Evolutionary conservation across 805 yeast species (phyloP).

Genomic region (Wickerhamomyces mucosus): DNA sequence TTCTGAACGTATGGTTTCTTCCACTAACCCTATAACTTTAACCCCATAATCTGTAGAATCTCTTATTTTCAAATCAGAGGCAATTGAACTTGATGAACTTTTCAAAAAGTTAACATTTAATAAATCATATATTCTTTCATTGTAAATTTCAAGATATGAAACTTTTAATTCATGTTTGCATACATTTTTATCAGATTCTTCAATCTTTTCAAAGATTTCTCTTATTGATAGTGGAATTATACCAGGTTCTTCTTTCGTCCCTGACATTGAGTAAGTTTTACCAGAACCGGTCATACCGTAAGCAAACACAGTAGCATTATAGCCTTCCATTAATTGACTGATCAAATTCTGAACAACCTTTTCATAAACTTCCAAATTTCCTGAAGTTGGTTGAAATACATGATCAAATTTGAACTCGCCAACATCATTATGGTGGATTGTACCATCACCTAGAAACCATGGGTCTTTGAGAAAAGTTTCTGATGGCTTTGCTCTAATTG

Average conservation of each 20-base stretch:
- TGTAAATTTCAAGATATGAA: constrained; percentile 85
- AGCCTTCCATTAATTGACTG: constrained; percentile 57
- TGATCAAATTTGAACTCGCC: constrained; percentile 71
- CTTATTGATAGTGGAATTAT: constrained; percentile 70
- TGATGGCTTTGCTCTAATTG: constrained; percentile 69
- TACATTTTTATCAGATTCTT: constrained; percentile 15
- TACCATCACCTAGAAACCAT: constrained; percentile 20
- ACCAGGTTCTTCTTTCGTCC: constrained; percentile 49
- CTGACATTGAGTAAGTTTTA: constrained; percentile 89
- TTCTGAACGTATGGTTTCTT: constrained; percentile 45
- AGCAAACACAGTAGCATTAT: constrained; percentile 83
- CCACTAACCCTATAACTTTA: constrained; percentile 63
- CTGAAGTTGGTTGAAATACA: constrained; percentile 51
- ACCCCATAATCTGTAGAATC: constrained; percentile 72
- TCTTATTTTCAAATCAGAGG: constrained; percentile 56
- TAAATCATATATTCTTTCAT: constrained; percentile 81
- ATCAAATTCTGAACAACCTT: constrained; percentile 44
- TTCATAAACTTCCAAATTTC: constrained; percentile 55
- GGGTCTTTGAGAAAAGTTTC: constrained; percentile 22
- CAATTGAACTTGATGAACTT: constrained; percentile 2
- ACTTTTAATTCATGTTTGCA: constrained; percentile 39
- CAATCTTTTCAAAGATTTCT: constrained; percentile 43
- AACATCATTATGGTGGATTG: constrained; percentile 45
- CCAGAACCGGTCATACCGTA: constrained; percentile 98
- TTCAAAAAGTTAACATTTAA: constrained; percentile 28